phyloP scores from a whole-genome alignment of 768 basidiomycete species.

The Xerocomus spinulosus region DNA sequence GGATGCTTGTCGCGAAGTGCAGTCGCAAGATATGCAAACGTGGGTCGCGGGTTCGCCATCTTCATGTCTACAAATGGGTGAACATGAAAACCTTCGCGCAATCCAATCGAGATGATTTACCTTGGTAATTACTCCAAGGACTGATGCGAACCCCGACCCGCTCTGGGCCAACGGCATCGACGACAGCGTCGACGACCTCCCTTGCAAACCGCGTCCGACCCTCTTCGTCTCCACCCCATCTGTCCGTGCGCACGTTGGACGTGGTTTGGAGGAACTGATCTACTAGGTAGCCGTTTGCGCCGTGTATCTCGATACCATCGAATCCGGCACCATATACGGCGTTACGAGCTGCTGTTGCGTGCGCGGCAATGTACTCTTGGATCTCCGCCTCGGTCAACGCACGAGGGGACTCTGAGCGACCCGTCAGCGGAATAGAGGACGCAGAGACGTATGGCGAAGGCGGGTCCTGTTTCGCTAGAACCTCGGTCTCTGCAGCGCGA shows the following conservation, averaged over 20 bases:
- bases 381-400: background rate
- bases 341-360: background rate
- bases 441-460: background rate
- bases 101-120: background rate
- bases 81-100: background rate
- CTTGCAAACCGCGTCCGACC: background rate
- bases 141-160: background rate
- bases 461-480: background rate
- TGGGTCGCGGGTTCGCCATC: background rate
- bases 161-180: background rate
- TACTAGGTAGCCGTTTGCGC: no score
- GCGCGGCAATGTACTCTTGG: background rate
- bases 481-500: background rate
- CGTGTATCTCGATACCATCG: no score
- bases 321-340: background rate
- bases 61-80: background rate
- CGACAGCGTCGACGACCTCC: background rate
- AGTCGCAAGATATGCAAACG: background rate
- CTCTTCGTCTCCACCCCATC: background rate
- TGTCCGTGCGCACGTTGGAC: background rate
- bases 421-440: background rate
- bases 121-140: background rate
- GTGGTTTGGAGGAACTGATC: no score
- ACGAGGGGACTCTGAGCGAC: background rate
- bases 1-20: background rate